phyloP scores from a whole-genome alignment of 768 basidiomycete species.

The Auriscalpium microsporum region DNA sequence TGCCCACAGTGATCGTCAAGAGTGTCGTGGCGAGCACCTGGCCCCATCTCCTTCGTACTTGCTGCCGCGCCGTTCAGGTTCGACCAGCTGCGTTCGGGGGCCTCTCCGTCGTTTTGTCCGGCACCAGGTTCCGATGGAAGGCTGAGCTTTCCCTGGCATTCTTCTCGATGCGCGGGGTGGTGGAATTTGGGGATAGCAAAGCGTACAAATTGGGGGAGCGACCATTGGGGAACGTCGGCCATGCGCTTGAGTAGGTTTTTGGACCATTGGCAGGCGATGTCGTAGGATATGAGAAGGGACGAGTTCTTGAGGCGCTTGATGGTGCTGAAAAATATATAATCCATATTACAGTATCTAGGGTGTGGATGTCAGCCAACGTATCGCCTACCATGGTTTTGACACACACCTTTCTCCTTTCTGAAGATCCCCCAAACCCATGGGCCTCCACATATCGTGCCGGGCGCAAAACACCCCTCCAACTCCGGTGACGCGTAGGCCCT shows the following conservation, averaged over 20 bases:
- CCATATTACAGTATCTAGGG: slow-evolving; percentile 7
- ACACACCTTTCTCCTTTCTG: neutral
- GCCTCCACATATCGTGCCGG: neutral
- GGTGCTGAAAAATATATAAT: slow-evolving; percentile 3
- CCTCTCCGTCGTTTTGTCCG: neutral
- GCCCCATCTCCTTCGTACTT: neutral
- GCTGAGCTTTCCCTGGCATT: neutral
- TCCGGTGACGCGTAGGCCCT: neutral
- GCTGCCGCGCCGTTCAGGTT: neutral
- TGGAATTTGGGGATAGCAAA: neutral
- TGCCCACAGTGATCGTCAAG: neutral
- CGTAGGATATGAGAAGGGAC: slow-evolving; percentile 8
- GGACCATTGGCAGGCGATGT: slow-evolving; percentile 18
- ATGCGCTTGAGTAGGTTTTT: slow-evolving; percentile 8
- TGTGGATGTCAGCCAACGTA: neutral
- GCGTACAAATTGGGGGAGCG: neutral
- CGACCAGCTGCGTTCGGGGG: neutral
- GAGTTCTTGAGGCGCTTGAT: neutral
- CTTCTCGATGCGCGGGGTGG: neutral
- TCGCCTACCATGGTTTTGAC: no score
- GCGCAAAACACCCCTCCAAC: neutral
- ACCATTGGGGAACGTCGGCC: neutral
- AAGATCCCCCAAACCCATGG: neutral
- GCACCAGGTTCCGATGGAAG: neutral
- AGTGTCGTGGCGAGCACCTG: neutral